Evolutionary conservation across 495 filamentous ascomycete species (phyloP).

Genomic region (Xylaria nigripes): DNA sequence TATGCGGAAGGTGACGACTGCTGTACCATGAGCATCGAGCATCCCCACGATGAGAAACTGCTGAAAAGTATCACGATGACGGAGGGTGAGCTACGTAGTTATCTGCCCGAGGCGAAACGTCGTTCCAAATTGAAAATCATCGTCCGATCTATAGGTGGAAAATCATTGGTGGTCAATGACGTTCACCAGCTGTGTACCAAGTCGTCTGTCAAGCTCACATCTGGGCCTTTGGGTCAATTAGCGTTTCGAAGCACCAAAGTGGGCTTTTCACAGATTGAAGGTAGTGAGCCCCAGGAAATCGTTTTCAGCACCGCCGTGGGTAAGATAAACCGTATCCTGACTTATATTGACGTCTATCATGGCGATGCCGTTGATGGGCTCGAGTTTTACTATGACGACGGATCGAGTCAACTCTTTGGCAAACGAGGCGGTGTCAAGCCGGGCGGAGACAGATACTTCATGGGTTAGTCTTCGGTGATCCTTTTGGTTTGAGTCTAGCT

Average conservation of each 20-base stretch:
- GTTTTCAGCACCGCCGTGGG: conserved; percentile 59
- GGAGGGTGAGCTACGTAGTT: conserved; percentile 64
- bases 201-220: conserved; percentile 58
- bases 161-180: conserved; percentile 65
- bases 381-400: conserved; percentile 90
- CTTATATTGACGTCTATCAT: conserved; percentile 67
- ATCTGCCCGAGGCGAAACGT: conserved; percentile 60
- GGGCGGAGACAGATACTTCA: conserved; percentile 66
- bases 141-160: conserved; percentile 66
- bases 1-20: conserved; percentile 65
- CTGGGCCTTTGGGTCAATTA: conserved; percentile 48
- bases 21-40: conserved; percentile 75
- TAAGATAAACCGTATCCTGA: conserved; percentile 64
- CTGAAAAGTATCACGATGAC: conserved; percentile 64
- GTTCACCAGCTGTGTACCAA: conserved; percentile 61
- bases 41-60: conserved; percentile 51
- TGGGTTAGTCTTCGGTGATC: conserved; percentile 46
- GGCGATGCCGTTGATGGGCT: conserved; percentile 73
- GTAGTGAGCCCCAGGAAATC: conserved; percentile 62
- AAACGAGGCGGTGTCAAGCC: conserved; percentile 61
- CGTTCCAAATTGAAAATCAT: conserved; percentile 61
- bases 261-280: conserved; percentile 65
- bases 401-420: conserved; percentile 80
- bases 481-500: conserved; percentile 4
- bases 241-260: conserved; percentile 72